Conservation (phyloP, 768 basidiomycete genomes). For the Termitomyces bulborhizus region DNA sequence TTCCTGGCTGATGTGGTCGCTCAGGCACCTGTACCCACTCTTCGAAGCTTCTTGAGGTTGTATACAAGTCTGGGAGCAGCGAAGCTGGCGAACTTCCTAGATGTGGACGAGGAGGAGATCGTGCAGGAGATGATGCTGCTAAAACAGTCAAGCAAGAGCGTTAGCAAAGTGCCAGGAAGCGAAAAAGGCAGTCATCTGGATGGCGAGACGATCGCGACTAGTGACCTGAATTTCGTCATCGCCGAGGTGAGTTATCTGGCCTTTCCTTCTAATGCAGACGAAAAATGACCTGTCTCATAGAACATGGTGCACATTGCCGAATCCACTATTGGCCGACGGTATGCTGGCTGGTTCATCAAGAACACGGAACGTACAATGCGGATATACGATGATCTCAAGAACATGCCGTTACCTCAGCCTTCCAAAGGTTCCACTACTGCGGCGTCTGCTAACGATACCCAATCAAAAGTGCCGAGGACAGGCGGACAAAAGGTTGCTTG, state of each 20-base stretch:
- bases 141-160: slow-evolving; percentile 80
- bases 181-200: slow-evolving; percentile 61
- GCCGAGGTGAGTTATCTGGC: slow-evolving; percentile 60
- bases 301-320: slow-evolving; percentile 97
- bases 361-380: slow-evolving; percentile 90
- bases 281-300: slow-evolving; percentile 31
- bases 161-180: slow-evolving; percentile 57
- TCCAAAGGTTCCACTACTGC: slow-evolving; percentile 20
- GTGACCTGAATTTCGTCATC: slow-evolving; percentile 94
- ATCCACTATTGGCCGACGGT: slow-evolving; percentile 87
- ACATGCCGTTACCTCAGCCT: slow-evolving; percentile 38
- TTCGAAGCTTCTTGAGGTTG: slow-evolving; percentile 89
- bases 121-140: slow-evolving; percentile 96
- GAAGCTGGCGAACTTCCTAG: slow-evolving; percentile 89
- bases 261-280: neutral
- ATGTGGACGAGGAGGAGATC: slow-evolving; percentile 89
- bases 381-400: slow-evolving; percentile 73
- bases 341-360: slow-evolving; percentile 96
- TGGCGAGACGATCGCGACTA: slow-evolving; percentile 83
- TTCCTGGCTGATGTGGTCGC: slow-evolving; percentile 81
- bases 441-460: slow-evolving; percentile 19
- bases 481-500: slow-evolving; percentile 58
- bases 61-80: slow-evolving; percentile 91
- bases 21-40: slow-evolving; percentile 71
- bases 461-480: slow-evolving; percentile 25